These are phyloP conservation scores for Asterophora lycoperdoides DNA, from an alignment of 768 basidiomycete species.

Conservation along the genomic window DNA sequence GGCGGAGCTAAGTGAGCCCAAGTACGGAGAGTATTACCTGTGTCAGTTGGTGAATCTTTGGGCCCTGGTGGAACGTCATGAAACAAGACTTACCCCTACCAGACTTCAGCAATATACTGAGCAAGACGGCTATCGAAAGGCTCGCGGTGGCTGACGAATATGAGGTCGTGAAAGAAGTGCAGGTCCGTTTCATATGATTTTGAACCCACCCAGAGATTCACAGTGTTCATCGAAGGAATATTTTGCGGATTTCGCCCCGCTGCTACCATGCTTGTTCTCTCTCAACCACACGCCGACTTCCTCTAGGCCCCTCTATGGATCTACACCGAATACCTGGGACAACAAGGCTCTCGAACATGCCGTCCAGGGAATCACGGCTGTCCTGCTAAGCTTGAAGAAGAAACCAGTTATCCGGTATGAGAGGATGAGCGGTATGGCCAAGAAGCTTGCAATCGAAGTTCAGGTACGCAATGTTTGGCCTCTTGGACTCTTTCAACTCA, in stretches of 20 bases:
- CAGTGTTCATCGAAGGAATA: constrained; percentile 63
- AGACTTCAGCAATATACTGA: constrained; percentile 97
- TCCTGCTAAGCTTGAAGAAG: constrained; percentile 93
- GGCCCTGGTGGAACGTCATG: constrained; percentile 19
- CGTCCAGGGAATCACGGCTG: constrained; percentile 77
- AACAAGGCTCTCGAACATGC: constrained; percentile 68
- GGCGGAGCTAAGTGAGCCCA: constrained; percentile 81
- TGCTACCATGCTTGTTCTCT: constrained; percentile 84
- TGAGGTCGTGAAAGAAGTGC: constrained; percentile 94
- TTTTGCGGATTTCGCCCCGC: constrained; percentile 93
- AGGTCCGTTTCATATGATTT: constrained; percentile 49
- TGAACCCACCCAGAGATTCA: constrained; percentile 1
- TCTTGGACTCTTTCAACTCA: background rate
- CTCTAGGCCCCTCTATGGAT: constrained; percentile 64
- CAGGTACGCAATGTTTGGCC: constrained; percentile 48
- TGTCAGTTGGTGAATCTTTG: constrained; percentile 85
- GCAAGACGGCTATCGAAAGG: constrained; percentile 85
- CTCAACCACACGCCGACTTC: constrained; percentile 69
- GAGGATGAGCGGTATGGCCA: constrained; percentile 88
- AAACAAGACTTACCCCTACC: constrained; percentile 17
- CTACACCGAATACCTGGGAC: constrained; percentile 72
- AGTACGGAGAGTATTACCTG: constrained; percentile 97
- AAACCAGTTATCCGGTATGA: constrained; percentile 94
- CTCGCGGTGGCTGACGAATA: constrained; percentile 93
- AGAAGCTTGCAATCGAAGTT: constrained; percentile 81